These are phyloP conservation scores for Hagleromyces aurorensis DNA, from an alignment of 805 yeast genomes.

Conservation along the genomic window DNA sequence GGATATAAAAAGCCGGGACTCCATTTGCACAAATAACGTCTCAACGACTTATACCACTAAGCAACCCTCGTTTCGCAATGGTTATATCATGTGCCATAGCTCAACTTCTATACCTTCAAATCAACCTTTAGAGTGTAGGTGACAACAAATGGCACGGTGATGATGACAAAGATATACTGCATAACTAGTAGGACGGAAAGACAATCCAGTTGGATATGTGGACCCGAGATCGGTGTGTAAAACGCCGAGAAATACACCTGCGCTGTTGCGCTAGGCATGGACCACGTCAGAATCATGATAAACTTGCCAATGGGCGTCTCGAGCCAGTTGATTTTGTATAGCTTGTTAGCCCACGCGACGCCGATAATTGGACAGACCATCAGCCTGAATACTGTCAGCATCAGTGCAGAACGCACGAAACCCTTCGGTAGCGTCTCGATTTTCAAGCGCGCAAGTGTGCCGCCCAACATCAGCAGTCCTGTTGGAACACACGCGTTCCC, in stretches of 20 bases:
- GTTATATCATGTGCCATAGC: too few species aligned
- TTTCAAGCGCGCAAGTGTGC: conserved; percentile 72
- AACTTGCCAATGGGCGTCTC: conserved; percentile 53
- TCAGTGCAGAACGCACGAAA: conserved; percentile 50
- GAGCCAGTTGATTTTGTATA: conserved; percentile 57
- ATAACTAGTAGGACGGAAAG: conserved; percentile 61
- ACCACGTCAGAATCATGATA: conserved; percentile 64
- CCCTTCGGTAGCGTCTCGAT: conserved; percentile 53
- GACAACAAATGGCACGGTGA: conserved; percentile 65
- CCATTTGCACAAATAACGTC: too few species aligned
- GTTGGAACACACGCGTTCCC: conserved; percentile 87
- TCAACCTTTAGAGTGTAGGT: conserved; percentile 41
- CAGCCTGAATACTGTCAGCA: conserved; percentile 50
- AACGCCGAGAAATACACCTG: conserved; percentile 85
- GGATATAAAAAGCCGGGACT: too few species aligned
- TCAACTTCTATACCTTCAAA: conserved; percentile 19
- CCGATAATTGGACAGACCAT: conserved; percentile 77
- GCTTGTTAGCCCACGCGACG: conserved; percentile 52
- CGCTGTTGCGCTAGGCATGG: conserved; percentile 84
- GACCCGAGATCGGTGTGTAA: conserved; percentile 59
- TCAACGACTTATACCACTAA: too few species aligned
- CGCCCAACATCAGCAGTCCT: conserved; percentile 77
- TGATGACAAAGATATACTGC: conserved; percentile 55
- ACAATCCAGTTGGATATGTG: conserved; percentile 63
- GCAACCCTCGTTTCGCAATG: too few species aligned